Evolutionary conservation across 345 rosid species (phyloP).

Genomic region (Reutealis trisperma): DNA sequence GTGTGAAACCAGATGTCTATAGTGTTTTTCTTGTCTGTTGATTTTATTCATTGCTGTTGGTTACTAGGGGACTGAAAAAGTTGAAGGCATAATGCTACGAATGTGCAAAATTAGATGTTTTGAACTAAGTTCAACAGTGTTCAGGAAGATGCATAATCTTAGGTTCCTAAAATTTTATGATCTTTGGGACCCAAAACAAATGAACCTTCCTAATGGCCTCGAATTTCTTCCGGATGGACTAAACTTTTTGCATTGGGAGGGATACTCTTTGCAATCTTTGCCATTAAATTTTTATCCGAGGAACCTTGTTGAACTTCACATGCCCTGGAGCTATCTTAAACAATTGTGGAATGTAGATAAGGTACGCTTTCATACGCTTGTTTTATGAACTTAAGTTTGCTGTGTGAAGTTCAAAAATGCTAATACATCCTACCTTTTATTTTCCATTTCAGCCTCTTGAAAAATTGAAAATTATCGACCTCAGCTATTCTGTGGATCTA

Average conservation of each 20-base stretch:
- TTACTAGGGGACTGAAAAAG: neutral
- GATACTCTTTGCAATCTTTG: neutral
- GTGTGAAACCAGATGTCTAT: no score
- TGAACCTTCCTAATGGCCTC: neutral
- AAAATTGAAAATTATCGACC: slow-evolving; percentile 8
- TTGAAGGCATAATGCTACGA: neutral
- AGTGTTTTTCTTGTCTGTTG: no score
- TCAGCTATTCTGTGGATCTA: neutral
- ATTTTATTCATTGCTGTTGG: neutral
- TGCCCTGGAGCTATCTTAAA: neutral
- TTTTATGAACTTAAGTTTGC: neutral
- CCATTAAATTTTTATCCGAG: neutral
- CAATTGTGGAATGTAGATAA: neutral
- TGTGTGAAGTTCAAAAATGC: neutral
- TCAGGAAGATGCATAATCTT: neutral
- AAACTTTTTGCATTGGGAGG: neutral
- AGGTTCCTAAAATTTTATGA: neutral
- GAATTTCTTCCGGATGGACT: slow-evolving; percentile 5
- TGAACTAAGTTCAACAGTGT: neutral
- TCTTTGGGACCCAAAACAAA: neutral
- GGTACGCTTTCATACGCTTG: neutral
- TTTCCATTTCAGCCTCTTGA: slow-evolving; percentile 5
- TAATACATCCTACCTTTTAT: neutral
- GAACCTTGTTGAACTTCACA: neutral
- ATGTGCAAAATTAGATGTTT: neutral